Percentiles rank a stretch among this genome's conserved stretches.
phyloP scores from a whole-genome alignment of 495 filamentous ascomycete species.

The Ramalina peruviana region DNA sequence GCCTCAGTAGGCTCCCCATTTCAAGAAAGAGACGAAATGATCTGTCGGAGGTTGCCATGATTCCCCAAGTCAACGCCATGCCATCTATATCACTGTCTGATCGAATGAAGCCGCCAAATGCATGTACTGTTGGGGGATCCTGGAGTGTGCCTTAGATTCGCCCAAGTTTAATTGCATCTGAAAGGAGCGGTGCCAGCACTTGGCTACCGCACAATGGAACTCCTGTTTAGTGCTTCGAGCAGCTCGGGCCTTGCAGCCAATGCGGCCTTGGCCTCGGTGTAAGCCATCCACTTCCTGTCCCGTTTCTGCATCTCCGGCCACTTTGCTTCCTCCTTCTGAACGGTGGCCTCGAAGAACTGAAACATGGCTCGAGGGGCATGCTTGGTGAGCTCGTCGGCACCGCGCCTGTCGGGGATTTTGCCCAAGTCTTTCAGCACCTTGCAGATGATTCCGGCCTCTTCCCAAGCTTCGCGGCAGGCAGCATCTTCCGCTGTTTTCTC shows the following conservation, averaged over 20 bases:
- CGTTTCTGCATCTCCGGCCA: conserved; percentile 96
- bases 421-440: conserved; percentile 72
- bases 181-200: conserved; percentile 3
- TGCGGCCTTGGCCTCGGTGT: conserved; percentile 60
- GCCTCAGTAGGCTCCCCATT: too few species aligned
- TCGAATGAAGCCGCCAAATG: conserved; percentile 2
- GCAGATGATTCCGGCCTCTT: conserved; percentile 86
- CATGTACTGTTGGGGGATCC: not conserved
- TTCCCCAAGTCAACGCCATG: not conserved
- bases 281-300: conserved; percentile 77
- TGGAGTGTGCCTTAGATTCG: not conserved
- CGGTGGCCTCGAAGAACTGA: conserved; percentile 77
- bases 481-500: conserved; percentile 58
- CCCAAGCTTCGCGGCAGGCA: conserved; percentile 82
- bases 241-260: conserved; percentile 74
- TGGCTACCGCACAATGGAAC: conserved; percentile 49
- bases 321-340: conserved; percentile 63
- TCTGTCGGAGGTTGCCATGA: too few species aligned
- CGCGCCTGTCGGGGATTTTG: conserved; percentile 63
- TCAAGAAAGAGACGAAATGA: too few species aligned
- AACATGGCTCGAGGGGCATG: conserved; percentile 65
- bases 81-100: not conserved
- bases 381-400: conserved; percentile 39
- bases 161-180: not conserved
- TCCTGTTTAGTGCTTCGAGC: conserved; percentile 69